phyloP scores from a whole-genome alignment of 768 basidiomycete species.

The Cubamyces sp. region DNA sequence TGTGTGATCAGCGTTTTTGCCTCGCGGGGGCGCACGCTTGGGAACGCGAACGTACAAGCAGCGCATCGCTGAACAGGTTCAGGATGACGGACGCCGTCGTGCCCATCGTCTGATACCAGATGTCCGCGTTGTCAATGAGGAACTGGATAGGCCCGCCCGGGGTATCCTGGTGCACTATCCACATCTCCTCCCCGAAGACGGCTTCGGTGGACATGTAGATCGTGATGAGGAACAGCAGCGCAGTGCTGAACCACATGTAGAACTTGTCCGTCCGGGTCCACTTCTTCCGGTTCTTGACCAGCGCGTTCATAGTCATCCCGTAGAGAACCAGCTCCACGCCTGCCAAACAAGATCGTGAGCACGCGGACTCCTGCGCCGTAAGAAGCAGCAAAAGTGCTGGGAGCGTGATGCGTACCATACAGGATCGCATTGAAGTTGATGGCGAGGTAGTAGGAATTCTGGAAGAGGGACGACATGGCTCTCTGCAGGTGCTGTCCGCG shows the following conservation, averaged over 20 bases:
- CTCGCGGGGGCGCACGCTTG: not conserved
- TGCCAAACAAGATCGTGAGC: constrained; percentile 7
- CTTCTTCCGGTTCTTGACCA: constrained; percentile 13
- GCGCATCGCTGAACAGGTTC: constrained; percentile 42
- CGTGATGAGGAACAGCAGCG: constrained; percentile 39
- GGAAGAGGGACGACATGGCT: constrained; percentile 23
- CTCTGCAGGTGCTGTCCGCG: too few species aligned
- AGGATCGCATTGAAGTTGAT: constrained; percentile 26
- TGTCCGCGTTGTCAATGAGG: constrained; percentile 29
- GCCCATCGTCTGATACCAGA: constrained; percentile 28
- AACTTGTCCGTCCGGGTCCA: constrained; percentile 22
- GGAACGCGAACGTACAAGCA: constrained; percentile 39
- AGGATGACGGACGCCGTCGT: constrained; percentile 17
- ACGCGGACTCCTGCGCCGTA: not conserved
- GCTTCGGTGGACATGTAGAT: constrained; percentile 35
- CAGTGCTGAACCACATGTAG: constrained; percentile 32
- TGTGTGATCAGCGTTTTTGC: not conserved
- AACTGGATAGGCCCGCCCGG: constrained; percentile 43
- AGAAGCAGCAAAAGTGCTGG: not conserved
- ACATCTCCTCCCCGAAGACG: constrained; percentile 41
- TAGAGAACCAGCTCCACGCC: constrained; percentile 35
- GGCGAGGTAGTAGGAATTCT: constrained; percentile 27
- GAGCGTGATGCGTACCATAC: constrained; percentile 14
- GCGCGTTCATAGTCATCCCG: constrained; percentile 29
- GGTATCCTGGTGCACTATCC: constrained; percentile 37